phyloP scores from a whole-genome alignment of 148 eudicot species.

The Linanthus parryae region DNA sequence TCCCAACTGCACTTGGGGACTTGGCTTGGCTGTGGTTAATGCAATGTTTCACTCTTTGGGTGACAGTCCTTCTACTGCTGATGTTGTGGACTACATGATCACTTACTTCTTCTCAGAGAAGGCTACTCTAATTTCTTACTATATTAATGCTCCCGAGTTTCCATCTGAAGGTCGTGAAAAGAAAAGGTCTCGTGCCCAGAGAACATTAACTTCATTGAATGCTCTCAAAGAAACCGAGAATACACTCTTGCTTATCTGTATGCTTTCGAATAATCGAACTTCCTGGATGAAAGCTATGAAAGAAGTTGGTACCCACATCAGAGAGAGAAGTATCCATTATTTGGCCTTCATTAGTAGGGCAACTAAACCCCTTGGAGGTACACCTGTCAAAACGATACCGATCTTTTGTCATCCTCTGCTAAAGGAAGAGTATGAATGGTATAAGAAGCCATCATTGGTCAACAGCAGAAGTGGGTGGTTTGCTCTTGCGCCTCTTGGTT shows the following conservation, averaged over 20 bases:
- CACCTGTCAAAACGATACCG: constrained; percentile 35
- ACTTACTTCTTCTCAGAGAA: constrained; percentile 66
- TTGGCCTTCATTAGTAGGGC: constrained; percentile 82
- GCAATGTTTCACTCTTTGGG: constrained; percentile 70
- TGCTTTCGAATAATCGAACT: constrained; percentile 55
- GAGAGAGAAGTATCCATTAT: constrained; percentile 82
- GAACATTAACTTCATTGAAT: constrained; percentile 42
- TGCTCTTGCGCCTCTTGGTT: constrained; percentile 66
- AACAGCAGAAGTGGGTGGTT: constrained; percentile 81
- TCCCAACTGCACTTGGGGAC: constrained; percentile 64
- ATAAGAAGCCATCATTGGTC: constrained; percentile 46
- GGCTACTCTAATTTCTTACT: constrained; percentile 47
- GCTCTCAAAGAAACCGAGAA: constrained; percentile 70
- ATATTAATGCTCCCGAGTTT: constrained; percentile 64
- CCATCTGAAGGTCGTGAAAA: constrained; percentile 52
- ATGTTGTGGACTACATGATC: constrained; percentile 60
- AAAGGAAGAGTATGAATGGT: constrained; percentile 68
- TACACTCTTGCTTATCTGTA: constrained; percentile 64
- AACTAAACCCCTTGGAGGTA: constrained; percentile 49
- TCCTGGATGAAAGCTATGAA: constrained; percentile 72
- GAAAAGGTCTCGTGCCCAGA: constrained; percentile 72
- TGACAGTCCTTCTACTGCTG: constrained; percentile 44
- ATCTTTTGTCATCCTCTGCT: constrained; percentile 54
- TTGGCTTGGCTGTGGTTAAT: constrained; percentile 68
- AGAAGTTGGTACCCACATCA: constrained; percentile 63